These are phyloP conservation scores for Zea luxurians DNA, from an alignment of 176 grass and related monocot species.

Conservation along the genomic window DNA sequence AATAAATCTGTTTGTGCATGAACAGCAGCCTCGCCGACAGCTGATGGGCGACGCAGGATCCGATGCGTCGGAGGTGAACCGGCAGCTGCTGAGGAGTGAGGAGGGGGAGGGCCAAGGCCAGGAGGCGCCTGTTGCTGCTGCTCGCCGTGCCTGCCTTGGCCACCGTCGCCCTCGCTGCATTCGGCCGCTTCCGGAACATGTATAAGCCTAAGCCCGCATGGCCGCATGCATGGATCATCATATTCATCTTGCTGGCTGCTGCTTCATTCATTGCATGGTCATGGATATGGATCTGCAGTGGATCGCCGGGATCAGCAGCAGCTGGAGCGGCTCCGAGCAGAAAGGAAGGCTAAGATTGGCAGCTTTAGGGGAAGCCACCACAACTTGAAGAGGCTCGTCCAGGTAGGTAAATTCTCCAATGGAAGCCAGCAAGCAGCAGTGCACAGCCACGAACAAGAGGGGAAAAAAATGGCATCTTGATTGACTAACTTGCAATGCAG, in stretches of 20 bases:
- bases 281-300: neutral
- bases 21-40: neutral
- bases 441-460: no score
- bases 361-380: slow-evolving; percentile 45
- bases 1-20: no score
- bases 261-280: neutral
- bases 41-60: slow-evolving; percentile 1
- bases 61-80: slow-evolving; percentile 14
- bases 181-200: slow-evolving; percentile 7
- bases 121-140: neutral
- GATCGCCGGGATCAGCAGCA: slow-evolving; percentile 23
- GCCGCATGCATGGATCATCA: neutral
- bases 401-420: neutral
- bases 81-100: slow-evolving; percentile 44
- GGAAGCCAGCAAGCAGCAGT: no score
- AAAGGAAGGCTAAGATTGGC: slow-evolving; percentile 28
- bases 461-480: no score
- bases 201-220: slow-evolving; percentile 1
- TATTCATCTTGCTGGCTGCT: neutral
- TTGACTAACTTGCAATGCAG: neutral
- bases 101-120: slow-evolving; percentile 35
- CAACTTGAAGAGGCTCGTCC: slow-evolving; percentile 39
- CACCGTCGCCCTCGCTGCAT: neutral
- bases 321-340: slow-evolving; percentile 26
- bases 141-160: slow-evolving; percentile 31